phyloP scores from a whole-genome alignment of 2,329 filamentous ascomycete genomes.

The Pseudogymnoascus sp. region DNA sequence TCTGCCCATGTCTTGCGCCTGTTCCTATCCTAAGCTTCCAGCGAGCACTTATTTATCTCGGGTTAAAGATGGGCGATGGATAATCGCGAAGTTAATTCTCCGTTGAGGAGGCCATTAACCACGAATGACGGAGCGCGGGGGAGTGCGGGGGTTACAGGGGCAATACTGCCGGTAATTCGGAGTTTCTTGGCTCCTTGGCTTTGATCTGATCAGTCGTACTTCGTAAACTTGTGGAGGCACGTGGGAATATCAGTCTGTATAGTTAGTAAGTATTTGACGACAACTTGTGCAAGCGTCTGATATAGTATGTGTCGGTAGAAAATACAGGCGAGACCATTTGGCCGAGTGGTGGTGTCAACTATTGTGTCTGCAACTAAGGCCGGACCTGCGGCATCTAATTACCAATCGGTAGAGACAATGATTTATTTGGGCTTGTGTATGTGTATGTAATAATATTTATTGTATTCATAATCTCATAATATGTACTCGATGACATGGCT shows the following conservation, averaged over 20 bases:
- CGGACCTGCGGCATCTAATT: background rate
- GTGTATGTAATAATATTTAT: background rate
- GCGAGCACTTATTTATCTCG: background rate
- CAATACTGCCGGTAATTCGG: slow-evolving; percentile 2
- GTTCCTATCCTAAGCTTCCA: background rate
- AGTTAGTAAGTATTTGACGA: background rate
- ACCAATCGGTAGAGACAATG: background rate
- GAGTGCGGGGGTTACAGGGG: slow-evolving; percentile 4
- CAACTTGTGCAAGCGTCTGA: background rate
- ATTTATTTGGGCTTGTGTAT: background rate
- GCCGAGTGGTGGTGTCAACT: background rate
- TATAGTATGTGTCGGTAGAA: background rate
- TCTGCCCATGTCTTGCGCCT: background rate
- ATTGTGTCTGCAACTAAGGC: background rate
- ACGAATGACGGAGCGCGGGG: slow-evolving; percentile 1
- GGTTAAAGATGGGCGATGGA: slow-evolving; percentile 6
- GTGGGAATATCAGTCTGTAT: background rate
- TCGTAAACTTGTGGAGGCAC: background rate
- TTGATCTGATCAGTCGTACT: background rate
- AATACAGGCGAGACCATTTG: background rate
- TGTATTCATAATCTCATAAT: background rate
- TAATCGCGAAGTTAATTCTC: background rate
- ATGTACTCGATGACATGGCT: background rate
- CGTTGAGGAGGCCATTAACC: background rate
- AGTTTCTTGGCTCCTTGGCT: slow-evolving; percentile 10